Conservation (phyloP, 345 rosid species). For the Salix suchowensis region DNA sequence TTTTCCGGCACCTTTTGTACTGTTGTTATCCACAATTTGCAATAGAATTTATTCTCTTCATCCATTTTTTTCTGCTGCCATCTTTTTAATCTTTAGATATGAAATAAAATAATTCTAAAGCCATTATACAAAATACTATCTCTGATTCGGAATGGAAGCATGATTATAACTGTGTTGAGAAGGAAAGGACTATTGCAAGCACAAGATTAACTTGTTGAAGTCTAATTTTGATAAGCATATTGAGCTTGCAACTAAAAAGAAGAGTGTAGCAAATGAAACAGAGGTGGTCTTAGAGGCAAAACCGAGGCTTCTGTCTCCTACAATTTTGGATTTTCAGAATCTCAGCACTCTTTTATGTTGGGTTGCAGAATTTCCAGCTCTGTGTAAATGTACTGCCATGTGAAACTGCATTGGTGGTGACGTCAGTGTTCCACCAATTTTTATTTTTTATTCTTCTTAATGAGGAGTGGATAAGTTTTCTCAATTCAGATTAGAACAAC, state of each 20-base stretch:
- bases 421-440: not conserved
- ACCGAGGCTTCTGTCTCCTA: constrained; percentile 44
- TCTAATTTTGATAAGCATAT: no score
- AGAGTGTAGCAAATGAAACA: no score
- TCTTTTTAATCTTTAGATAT: no score
- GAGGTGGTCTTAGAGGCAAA: constrained; percentile 63
- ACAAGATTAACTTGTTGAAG: no score
- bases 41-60: no score
- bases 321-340: constrained; percentile 1
- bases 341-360: not conserved
- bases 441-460: not conserved
- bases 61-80: not conserved
- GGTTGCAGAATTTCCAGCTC: not conserved
- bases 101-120: no score
- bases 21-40: no score
- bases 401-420: not conserved
- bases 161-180: no score
- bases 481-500: not conserved
- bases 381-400: not conserved
- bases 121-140: no score
- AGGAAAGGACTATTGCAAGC: no score
- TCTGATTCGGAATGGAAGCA: no score
- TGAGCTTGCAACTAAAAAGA: no score
- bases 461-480: not conserved
- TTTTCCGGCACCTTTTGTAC: not conserved